Conservation (phyloP, 2,329 filamentous ascomycete genomes). For the Ophiosphaerella korrae region DNA sequence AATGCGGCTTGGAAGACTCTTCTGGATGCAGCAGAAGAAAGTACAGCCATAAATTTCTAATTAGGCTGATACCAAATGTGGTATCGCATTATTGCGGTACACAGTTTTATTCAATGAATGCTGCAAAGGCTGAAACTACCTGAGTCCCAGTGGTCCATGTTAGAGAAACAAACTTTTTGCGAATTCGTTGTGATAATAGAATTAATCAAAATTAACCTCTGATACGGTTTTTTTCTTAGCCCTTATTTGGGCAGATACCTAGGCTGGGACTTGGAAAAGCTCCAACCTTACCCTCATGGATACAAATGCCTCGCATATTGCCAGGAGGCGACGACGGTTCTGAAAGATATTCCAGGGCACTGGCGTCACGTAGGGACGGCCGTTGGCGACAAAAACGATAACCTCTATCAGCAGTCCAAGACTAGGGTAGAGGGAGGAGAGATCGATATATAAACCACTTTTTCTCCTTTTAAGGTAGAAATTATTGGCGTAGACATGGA, state of each 20-base stretch:
- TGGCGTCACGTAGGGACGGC: not conserved
- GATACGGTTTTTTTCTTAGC: not conserved
- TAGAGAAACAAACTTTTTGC: no score
- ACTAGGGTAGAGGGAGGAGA: not conserved
- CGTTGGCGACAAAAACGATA: not conserved
- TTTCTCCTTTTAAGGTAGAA: not conserved
- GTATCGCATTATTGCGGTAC: not conserved
- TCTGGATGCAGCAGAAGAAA: conserved; percentile 2
- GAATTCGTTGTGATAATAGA: no score
- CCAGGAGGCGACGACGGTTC: not conserved
- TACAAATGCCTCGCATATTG: not conserved
- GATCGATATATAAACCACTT: not conserved
- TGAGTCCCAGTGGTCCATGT: no score
- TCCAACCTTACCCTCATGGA: not conserved
- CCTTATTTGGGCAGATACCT: not conserved
- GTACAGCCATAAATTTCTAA: conserved; percentile 6
- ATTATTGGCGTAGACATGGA: not conserved
- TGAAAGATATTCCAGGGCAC: not conserved
- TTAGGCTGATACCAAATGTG: not conserved
- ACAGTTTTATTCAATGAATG: not conserved
- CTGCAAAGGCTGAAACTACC: no score
- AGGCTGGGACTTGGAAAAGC: not conserved
- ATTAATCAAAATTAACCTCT: no score
- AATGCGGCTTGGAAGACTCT: conserved; percentile 2
- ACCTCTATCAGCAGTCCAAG: not conserved